Evolutionary conservation across 176 grass and related monocot genomes (phyloP).

Genomic region (Chloris gayana): DNA sequence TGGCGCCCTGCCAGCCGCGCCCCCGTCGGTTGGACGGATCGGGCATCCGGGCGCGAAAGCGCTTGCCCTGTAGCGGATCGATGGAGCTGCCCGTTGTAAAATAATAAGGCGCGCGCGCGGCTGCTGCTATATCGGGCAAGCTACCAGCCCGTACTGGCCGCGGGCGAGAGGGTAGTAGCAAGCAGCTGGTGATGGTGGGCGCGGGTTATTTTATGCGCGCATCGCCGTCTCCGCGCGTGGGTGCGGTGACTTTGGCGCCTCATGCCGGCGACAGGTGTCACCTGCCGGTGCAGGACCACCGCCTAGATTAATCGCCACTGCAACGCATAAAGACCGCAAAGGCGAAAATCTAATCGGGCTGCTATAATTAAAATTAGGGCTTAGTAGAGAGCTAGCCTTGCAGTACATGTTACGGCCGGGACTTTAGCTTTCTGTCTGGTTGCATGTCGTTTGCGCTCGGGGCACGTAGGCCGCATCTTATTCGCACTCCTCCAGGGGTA

Average conservation of each 20-base stretch:
- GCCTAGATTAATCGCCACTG: constrained; percentile 41
- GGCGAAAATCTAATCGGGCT: neutral
- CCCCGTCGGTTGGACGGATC: neutral
- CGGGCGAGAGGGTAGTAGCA: neutral
- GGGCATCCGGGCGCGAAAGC: neutral
- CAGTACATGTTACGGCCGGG: constrained; percentile 39
- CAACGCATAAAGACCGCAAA: constrained; percentile 20
- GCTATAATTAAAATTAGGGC: neutral
- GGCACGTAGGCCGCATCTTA: constrained; percentile 35
- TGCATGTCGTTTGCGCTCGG: constrained; percentile 17
- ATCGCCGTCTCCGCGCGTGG: constrained; percentile 42
- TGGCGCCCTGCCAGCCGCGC: constrained; percentile 4
- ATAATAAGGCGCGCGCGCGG: neutral
- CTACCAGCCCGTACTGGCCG: constrained; percentile 29
- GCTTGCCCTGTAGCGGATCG: neutral
- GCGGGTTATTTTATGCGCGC: constrained; percentile 44
- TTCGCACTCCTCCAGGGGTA: constrained; percentile 4
- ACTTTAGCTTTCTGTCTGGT: neutral
- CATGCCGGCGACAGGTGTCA: constrained; percentile 53
- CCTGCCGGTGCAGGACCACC: constrained; percentile 34
- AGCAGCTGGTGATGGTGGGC: neutral
- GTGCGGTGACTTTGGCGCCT: constrained; percentile 48
- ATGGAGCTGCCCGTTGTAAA: neutral
- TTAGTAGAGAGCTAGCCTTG: neutral
- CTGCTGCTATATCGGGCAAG: constrained; percentile 51